phyloP scores from a whole-genome alignment of 1,284 basidiomycete genomes.

The Peniophora sp. region DNA sequence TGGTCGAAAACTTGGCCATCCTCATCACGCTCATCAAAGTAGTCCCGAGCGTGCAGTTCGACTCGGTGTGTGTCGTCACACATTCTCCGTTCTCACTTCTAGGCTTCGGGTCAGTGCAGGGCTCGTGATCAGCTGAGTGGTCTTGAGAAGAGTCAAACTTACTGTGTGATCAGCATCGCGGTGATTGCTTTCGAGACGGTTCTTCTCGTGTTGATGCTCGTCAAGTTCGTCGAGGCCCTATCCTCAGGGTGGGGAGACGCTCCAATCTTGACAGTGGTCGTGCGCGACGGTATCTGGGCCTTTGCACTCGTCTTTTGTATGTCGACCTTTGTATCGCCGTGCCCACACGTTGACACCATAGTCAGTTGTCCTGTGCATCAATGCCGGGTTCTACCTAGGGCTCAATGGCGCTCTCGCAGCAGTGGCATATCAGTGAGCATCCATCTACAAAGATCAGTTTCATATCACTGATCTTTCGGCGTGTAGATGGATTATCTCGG shows the following conservation, averaged over 20 bases:
- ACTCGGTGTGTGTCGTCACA: slow-evolving; percentile 16
- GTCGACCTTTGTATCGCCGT: neutral
- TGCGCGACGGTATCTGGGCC: slow-evolving; percentile 27
- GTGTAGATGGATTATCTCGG: neutral
- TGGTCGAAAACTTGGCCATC: slow-evolving; percentile 18
- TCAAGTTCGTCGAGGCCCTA: slow-evolving; percentile 21
- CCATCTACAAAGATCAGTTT: neutral
- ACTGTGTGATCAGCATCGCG: slow-evolving; percentile 17
- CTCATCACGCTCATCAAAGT: slow-evolving; percentile 16
- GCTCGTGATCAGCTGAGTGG: neutral
- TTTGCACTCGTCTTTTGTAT: slow-evolving; percentile 19
- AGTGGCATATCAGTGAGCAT: slow-evolving; percentile 3
- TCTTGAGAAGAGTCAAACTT: neutral
- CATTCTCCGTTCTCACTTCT: slow-evolving; percentile 19
- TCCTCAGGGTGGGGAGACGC: slow-evolving; percentile 22
- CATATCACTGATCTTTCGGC: neutral
- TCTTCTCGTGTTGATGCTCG: slow-evolving; percentile 25
- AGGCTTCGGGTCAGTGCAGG: slow-evolving; percentile 19
- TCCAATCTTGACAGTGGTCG: slow-evolving; percentile 22
- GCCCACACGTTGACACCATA: neutral
- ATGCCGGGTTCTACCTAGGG: slow-evolving; percentile 7
- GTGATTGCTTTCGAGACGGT: slow-evolving; percentile 27
- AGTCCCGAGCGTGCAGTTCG: slow-evolving; percentile 18
- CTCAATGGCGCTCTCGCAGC: neutral
- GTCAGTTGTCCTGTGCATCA: slow-evolving; percentile 7